Percentiles rank a stretch among this genome's conserved stretches.
phyloP scores from a whole-genome alignment of 2,329 filamentous ascomycete genomes.

The Hymenoscyphus linearis region DNA sequence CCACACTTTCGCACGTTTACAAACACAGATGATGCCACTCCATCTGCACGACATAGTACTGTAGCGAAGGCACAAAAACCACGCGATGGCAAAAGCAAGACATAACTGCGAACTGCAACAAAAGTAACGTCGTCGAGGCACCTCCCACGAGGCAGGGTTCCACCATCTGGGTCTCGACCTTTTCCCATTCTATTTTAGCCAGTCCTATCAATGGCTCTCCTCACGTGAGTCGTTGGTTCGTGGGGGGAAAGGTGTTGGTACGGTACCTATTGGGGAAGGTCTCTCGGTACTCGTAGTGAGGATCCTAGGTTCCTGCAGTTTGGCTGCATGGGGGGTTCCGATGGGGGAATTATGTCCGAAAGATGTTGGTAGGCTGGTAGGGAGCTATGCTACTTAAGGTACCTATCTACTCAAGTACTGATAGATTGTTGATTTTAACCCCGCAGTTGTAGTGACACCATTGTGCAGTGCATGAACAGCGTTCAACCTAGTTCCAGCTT shows the following conservation, averaged over 20 bases:
- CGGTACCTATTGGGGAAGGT: not conserved
- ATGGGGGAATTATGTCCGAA: not conserved
- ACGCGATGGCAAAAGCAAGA: conserved; percentile 6
- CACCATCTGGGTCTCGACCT: not conserved
- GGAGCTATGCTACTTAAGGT: no score
- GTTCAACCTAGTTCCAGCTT: not conserved
- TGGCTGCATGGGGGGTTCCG: not conserved
- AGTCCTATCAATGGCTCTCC: not conserved
- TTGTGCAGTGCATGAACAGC: not conserved
- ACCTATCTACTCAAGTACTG: no score
- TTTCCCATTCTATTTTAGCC: not conserved
- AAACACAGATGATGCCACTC: not conserved
- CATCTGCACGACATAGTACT: conserved; percentile 2
- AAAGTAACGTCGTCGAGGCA: not conserved
- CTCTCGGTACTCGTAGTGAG: not conserved
- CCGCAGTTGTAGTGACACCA: conserved; percentile 2
- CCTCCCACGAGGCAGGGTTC: not conserved
- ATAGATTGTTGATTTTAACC: not conserved
- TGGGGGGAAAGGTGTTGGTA: not conserved
- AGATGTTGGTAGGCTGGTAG: not conserved
- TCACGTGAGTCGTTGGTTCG: not conserved
- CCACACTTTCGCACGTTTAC: not conserved
- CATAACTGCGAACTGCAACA: conserved; percentile 11
- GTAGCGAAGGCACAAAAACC: no score
- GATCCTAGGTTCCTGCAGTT: conserved; percentile 3